phyloP scores from a whole-genome alignment of 2,329 filamentous ascomycete species.

The Monilinia laxa region DNA sequence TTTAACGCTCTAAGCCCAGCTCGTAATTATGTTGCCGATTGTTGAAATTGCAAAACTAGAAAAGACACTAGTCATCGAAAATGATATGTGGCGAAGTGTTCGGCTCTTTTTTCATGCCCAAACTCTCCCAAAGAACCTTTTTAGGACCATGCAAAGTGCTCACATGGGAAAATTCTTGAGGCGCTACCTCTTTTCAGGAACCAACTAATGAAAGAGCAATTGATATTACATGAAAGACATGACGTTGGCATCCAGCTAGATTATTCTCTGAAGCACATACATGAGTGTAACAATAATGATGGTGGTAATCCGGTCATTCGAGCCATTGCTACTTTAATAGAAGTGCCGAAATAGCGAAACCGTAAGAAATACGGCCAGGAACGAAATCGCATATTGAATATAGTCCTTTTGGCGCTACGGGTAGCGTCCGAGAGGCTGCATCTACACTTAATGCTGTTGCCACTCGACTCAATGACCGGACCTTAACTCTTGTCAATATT shows the following conservation, averaged over 20 bases:
- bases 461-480: neutral
- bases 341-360: slow-evolving; percentile 6
- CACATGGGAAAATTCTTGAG: neutral
- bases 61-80: neutral
- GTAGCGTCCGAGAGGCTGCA: neutral
- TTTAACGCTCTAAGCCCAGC: neutral
- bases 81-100: no score
- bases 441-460: neutral
- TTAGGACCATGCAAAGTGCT: neutral
- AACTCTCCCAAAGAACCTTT: neutral
- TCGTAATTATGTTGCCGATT: neutral
- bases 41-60: neutral
- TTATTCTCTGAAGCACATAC: neutral
- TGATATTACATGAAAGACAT: neutral
- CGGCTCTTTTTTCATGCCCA: neutral
- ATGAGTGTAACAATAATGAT: neutral
- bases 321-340: neutral
- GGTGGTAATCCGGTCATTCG: neutral
- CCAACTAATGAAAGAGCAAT: neutral
- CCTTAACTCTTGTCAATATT: neutral
- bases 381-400: neutral
- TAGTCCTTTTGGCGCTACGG: neutral
- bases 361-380: neutral
- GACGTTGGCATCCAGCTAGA: neutral
- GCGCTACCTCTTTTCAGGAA: neutral